These are phyloP conservation scores for Metschnikowia lochheadii DNA, from an alignment of 805 yeast species.

Conservation along the genomic window DNA sequence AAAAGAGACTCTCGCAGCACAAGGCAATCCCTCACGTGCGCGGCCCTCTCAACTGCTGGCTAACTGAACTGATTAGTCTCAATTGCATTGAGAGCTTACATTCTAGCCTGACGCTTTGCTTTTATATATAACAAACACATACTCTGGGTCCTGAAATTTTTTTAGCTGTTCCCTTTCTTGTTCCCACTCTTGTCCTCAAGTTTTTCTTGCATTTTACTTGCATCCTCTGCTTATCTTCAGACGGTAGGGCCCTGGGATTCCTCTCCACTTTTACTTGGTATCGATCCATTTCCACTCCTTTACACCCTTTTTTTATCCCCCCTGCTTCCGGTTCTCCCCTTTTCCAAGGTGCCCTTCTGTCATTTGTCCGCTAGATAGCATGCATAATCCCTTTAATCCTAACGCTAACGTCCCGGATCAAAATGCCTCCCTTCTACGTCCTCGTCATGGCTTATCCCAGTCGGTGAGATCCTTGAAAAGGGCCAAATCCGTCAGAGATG, in stretches of 20 bases:
- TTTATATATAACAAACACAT: neutral
- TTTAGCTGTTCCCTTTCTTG: neutral
- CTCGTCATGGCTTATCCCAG: neutral
- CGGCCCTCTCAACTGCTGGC: conserved; percentile 1
- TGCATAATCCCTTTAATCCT: conserved; percentile 1
- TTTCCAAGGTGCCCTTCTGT: neutral
- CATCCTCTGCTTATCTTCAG: neutral
- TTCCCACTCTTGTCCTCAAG: neutral
- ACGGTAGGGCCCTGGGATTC: conserved; percentile 1
- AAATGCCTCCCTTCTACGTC: conserved; percentile 1
- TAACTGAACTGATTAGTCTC: conserved; percentile 1
- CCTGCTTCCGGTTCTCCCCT: neutral
- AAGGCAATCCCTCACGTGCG: neutral
- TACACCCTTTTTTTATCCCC: neutral
- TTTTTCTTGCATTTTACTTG: neutral
- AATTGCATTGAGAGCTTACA: neutral
- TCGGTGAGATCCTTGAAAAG: conserved; percentile 7
- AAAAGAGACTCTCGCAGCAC: conserved; percentile 4
- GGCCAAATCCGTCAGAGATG: conserved; percentile 13
- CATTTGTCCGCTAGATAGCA: neutral
- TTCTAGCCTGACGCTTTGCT: neutral
- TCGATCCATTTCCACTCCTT: conserved; percentile 1
- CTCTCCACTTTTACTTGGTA: neutral
- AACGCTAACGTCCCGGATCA: neutral
- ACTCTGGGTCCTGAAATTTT: neutral